Base-by-base conservation (phyloP, 768 basidiomycete species). In the Tephrocybe sp. region DNA sequence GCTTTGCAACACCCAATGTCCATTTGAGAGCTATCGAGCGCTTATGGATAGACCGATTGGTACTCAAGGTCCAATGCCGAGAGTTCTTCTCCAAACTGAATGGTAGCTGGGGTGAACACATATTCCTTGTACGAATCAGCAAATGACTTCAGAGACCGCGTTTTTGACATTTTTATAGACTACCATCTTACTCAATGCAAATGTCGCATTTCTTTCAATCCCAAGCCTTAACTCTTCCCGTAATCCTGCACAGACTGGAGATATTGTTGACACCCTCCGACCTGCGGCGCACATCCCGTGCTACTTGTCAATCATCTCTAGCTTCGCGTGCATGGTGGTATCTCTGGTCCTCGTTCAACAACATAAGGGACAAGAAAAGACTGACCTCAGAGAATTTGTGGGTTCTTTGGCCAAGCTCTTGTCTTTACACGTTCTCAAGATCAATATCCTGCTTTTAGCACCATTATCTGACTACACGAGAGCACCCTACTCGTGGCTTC, bases 191-290 rank as follows among this genome's bases (percentile, higher is more conserved):
- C 46, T 47, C 13, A 23, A 39, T n/a, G 38, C 46, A 23, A 31
- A 40, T 38, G 34, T 46, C 16, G 33, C 34, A 8, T 38, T 46
- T 46, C 45, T 40, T 19, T 40, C 46, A 8, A 47, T 47, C 4
- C 38, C 38, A n/a, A 30, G 34, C 19, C 38, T 47, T 27, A 47
- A 36, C 22, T 19, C 16, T 18, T 3, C 37, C n/a, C 7, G n/a
- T 16, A 15, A 34, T 34, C n/a, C 33, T 10, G 13, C 21, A 13
- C 5, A 18, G 13, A 13, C 3, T 11, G 15, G 37, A 7, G n/a
- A 21, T 5, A 13, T n/a, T 30, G 8, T 30, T 29, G 4, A 10
- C 2, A 30, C 37, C 8, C 5, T 19, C 16, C 38, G 38, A 16
- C 21, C 36, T 27, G 29, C 19, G 9, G 46, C 46, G 4, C 38